Evolutionary conservation across 345 rosid genomes (phyloP).

Genomic region (Aegle marmelos): DNA sequence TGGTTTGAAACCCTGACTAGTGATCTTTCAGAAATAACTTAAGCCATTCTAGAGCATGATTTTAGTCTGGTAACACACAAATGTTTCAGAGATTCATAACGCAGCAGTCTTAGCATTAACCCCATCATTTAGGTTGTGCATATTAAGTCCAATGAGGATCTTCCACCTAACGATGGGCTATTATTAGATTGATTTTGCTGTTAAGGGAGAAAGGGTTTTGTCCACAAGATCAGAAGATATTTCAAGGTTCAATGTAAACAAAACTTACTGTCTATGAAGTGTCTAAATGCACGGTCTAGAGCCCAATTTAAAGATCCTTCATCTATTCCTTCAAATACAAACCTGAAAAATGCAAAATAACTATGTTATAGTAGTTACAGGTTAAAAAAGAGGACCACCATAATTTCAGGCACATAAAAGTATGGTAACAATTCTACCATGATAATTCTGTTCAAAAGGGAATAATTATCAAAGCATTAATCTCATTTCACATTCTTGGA

Average conservation of each 20-base stretch:
- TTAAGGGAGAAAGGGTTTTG: neutral
- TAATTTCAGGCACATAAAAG: neutral
- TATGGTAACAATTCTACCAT: neutral
- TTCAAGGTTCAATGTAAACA: neutral
- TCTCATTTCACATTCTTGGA: neutral
- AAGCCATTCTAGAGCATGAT: neutral
- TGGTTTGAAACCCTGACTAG: neutral
- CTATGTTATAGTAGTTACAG: neutral
- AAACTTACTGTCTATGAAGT: slow-evolving; percentile 42
- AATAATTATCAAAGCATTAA: neutral
- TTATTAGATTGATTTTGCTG: neutral
- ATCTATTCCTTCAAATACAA: slow-evolving; percentile 58
- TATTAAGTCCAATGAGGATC: neutral
- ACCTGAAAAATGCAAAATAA: slow-evolving; percentile 30
- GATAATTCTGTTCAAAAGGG: neutral
- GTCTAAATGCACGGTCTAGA: slow-evolving; percentile 49
- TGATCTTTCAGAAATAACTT: neutral
- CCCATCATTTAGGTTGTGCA: neutral
- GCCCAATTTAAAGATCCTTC: slow-evolving; percentile 49
- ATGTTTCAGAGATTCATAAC: neutral
- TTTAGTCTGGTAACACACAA: neutral
- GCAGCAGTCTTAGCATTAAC: neutral
- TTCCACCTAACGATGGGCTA: neutral
- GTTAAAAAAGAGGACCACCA: neutral
- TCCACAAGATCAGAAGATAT: neutral